These are phyloP conservation scores for Sporopachydermia lactativora DNA, from an alignment of 805 yeast species.

Conservation along the genomic window DNA sequence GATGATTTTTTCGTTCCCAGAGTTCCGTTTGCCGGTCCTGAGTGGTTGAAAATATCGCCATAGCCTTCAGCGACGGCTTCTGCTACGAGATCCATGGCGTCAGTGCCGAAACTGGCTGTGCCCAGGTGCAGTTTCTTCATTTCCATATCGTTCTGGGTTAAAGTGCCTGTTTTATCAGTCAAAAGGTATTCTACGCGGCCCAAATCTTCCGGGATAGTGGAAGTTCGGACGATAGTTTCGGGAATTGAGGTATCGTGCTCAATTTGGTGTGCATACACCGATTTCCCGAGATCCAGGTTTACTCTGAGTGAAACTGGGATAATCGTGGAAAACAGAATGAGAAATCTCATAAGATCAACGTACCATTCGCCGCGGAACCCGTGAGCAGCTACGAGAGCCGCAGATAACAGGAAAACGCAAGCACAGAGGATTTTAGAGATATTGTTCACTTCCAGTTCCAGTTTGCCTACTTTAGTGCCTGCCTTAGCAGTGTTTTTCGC, in stretches of 20 bases:
- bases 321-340: conserved; percentile 85
- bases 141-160: conserved; percentile 97
- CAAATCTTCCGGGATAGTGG: conserved; percentile 95
- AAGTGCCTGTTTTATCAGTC: conserved; percentile 93
- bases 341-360: conserved; percentile 76
- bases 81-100: conserved; percentile 78
- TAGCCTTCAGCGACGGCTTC: conserved; percentile 43
- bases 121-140: conserved; percentile 88
- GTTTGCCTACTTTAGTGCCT: conserved; percentile 77
- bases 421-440: conserved; percentile 80
- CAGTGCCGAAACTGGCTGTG: conserved; percentile 81
- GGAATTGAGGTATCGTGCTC: conserved; percentile 75
- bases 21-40: conserved; percentile 7
- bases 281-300: conserved; percentile 86
- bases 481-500: conserved; percentile 83
- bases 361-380: conserved; percentile 72
- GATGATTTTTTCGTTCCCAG: conserved; percentile 10
- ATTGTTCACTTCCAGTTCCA: conserved; percentile 82
- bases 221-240: conserved; percentile 86
- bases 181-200: conserved; percentile 90
- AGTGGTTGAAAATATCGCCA: no score
- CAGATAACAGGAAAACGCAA: conserved; percentile 68
- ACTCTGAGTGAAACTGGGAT: conserved; percentile 94
- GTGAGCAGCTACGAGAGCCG: conserved; percentile 64
- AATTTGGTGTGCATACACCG: conserved; percentile 91